A percentile compares a stretch with the other conserved stretches of the same genome.
These are phyloP conservation scores for Chenopodium quinoa DNA, from an alignment of 148 eudicot species.

Conservation along the genomic window DNA sequence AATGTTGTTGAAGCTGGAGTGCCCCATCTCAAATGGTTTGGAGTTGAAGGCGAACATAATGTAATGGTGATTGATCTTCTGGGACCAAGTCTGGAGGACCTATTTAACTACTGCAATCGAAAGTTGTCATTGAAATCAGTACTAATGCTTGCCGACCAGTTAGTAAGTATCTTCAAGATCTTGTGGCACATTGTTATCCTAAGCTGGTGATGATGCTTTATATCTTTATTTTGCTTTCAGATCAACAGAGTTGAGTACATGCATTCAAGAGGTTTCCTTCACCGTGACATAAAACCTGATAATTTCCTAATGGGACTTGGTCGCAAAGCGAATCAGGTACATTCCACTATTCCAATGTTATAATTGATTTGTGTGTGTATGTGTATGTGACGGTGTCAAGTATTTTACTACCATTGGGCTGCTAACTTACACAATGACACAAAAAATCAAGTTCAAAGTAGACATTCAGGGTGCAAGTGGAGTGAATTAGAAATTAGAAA, in stretches of 20 bases:
- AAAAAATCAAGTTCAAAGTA: too few relatives aligned
- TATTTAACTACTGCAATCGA: slow-evolving; percentile 78
- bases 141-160: slow-evolving; percentile 88
- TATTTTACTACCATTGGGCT: too few relatives aligned
- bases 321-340: slow-evolving; percentile 85
- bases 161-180: slow-evolving; percentile 45
- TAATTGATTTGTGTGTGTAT: too few relatives aligned
- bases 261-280: slow-evolving; percentile 89
- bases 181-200: slow-evolving; percentile 6
- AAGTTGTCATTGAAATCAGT: slow-evolving; percentile 72
- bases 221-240: slow-evolving; percentile 33
- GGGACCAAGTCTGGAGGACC: slow-evolving; percentile 86
- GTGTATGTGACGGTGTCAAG: too few relatives aligned
- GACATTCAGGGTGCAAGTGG: too few relatives aligned
- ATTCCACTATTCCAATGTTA: not conserved
- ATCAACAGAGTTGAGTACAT: slow-evolving; percentile 78
- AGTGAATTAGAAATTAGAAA: too few relatives aligned
- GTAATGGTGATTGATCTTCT: slow-evolving; percentile 92
- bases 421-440: too few relatives aligned
- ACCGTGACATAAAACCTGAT: slow-evolving; percentile 92
- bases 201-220: slow-evolving; percentile 10
- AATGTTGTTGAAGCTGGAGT: slow-evolving; percentile 58
- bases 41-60: slow-evolving; percentile 77
- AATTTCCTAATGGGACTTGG: slow-evolving; percentile 90
- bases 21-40: slow-evolving; percentile 78